These are phyloP conservation scores for Linnemannia elongata DNA, from an alignment of 192 early-diverging fungal genomes.

Conservation along the genomic window DNA sequence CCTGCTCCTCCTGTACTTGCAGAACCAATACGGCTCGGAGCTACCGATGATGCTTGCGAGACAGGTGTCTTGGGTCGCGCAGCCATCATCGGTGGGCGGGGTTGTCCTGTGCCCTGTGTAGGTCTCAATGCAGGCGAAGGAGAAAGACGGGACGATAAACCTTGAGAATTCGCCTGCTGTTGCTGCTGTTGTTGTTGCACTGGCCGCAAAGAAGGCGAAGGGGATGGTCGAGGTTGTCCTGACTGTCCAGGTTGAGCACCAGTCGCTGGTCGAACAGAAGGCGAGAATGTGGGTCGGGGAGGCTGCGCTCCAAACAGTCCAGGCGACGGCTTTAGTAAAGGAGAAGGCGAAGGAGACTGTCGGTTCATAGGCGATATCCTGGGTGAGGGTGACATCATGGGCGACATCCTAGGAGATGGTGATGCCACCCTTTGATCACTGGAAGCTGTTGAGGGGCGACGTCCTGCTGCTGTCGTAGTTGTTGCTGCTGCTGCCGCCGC, in stretches of 20 bases:
- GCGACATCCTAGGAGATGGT: not conserved
- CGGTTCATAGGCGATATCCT: not conserved
- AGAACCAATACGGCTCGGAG: not conserved
- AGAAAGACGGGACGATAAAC: not conserved
- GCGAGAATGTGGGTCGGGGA: not conserved
- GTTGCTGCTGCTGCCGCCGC: not conserved
- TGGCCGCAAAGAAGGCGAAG: not conserved
- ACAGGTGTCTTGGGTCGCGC: not conserved
- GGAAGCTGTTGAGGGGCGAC: not conserved
- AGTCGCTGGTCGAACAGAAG: not conserved
- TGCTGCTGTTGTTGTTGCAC: not conserved
- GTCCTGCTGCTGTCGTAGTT: not conserved
- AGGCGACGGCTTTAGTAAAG: slow-evolving; percentile 1
- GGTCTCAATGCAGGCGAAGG: not conserved
- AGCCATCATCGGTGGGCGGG: not conserved
- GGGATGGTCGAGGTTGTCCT: not conserved
- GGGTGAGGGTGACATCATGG: not conserved
- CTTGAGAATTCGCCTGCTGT: not conserved
- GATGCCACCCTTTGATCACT: not conserved
- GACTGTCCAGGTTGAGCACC: not conserved
- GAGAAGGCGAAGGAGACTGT: not conserved
- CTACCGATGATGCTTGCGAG: not conserved
- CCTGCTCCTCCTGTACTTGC: too few species aligned
- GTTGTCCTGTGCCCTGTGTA: not conserved
- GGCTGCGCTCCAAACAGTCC: not conserved